These are phyloP conservation scores for Clarireedia sp. DNA, from an alignment of 2,329 filamentous ascomycete genomes.

Conservation along the genomic window DNA sequence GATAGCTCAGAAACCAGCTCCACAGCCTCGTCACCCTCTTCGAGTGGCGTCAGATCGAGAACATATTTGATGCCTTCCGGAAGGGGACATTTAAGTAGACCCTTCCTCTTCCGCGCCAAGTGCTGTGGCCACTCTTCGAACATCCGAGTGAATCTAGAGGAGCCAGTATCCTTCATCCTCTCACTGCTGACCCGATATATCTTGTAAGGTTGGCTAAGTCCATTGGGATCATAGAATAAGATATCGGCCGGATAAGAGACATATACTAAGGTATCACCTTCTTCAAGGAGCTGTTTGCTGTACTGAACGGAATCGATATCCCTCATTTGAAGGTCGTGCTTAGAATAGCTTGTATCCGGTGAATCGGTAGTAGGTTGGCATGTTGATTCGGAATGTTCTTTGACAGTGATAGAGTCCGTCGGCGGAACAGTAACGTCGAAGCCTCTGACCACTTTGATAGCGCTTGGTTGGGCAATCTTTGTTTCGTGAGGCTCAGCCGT, in stretches of 20 bases:
- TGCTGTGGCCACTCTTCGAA: conserved; percentile 37
- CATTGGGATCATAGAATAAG: conserved; percentile 19
- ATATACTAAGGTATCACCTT: conserved; percentile 39
- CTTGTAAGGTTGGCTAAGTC: conserved; percentile 24
- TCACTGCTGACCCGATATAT: conserved; percentile 39
- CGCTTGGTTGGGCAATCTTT: too few species aligned
- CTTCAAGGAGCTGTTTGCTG: conserved; percentile 13
- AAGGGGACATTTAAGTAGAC: conserved; percentile 19
- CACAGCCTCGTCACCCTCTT: conserved; percentile 54
- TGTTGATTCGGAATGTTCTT: not conserved
- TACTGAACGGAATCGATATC: conserved; percentile 17
- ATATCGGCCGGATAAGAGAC: conserved; percentile 31
- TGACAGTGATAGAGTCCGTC: not conserved
- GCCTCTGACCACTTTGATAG: too few species aligned
- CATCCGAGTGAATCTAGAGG: conserved; percentile 39
- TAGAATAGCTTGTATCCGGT: not conserved
- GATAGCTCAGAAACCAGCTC: conserved; percentile 51
- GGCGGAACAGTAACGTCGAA: not conserved
- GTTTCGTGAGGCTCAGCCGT: too few species aligned
- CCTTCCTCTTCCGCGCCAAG: conserved; percentile 31
- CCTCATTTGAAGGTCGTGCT: conserved; percentile 4
- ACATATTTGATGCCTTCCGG: conserved; percentile 46
- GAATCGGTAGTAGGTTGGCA: not conserved
- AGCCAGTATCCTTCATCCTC: conserved; percentile 40
- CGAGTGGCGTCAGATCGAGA: conserved; percentile 55